phyloP scores from a whole-genome alignment of 1,139 yeast genomes.

The Pichia sp. region DNA sequence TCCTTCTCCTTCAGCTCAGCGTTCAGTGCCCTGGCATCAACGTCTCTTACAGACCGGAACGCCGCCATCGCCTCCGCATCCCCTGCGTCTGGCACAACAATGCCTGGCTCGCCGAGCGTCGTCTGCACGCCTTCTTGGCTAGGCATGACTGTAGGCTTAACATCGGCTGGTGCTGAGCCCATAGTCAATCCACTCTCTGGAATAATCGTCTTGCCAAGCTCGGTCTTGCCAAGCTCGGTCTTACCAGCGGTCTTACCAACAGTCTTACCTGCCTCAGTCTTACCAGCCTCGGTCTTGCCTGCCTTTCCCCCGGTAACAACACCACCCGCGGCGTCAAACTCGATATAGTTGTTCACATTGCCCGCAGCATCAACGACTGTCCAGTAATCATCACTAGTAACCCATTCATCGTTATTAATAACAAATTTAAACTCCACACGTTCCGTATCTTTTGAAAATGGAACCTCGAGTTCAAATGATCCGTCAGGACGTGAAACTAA shows the following conservation, averaged over 20 bases:
- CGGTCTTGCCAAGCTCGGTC: slow-evolving; percentile 13
- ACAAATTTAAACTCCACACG: slow-evolving; percentile 60
- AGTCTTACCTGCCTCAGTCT: background rate
- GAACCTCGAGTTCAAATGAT: slow-evolving; percentile 54
- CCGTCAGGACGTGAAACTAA: slow-evolving; percentile 58
- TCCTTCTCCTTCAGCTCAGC: slow-evolving; percentile 20
- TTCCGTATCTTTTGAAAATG: slow-evolving; percentile 33
- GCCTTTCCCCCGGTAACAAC: slow-evolving; percentile 1
- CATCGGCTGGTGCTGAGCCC: slow-evolving; percentile 10
- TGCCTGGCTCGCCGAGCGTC: slow-evolving; percentile 56
- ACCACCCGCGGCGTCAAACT: slow-evolving; percentile 30
- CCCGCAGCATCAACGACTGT: slow-evolving; percentile 47
- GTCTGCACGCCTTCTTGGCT: slow-evolving; percentile 40
- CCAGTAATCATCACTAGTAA: slow-evolving; percentile 41
- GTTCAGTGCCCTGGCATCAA: slow-evolving; percentile 45
- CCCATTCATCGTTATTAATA: slow-evolving; percentile 66
- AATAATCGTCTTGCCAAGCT: slow-evolving; percentile 33
- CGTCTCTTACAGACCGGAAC: slow-evolving; percentile 40
- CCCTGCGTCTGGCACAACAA: slow-evolving; percentile 40
- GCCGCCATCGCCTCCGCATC: slow-evolving; percentile 47
- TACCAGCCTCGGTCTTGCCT: background rate
- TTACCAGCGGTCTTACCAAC: slow-evolving; percentile 5
- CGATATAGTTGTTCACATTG: slow-evolving; percentile 55
- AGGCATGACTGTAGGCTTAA: slow-evolving; percentile 53
- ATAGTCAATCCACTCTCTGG: slow-evolving; percentile 46